Evolutionary conservation across 768 basidiomycete genomes (phyloP).

Genomic region (Boletus vermiculosoides): DNA sequence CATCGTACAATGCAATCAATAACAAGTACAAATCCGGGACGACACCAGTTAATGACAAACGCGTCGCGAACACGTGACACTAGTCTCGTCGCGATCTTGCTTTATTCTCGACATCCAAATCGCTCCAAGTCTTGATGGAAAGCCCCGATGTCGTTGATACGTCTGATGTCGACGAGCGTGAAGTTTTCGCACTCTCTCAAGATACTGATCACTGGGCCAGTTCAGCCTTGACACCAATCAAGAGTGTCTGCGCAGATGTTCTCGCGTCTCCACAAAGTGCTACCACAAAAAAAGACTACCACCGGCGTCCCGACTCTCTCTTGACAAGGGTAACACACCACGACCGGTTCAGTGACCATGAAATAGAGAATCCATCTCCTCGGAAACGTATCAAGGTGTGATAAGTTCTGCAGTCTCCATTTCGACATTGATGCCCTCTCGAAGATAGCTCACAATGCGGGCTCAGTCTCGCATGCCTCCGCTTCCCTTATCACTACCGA

Average conservation of each 20-base stretch:
- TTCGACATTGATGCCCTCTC: conserved; percentile 10
- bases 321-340: not conserved
- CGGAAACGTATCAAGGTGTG: conserved; percentile 40
- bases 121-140: conserved; percentile 16
- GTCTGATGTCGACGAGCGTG: conserved; percentile 61
- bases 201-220: not conserved
- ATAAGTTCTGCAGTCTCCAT: not conserved
- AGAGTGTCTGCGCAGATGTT: not conserved
- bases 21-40: too few species aligned
- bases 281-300: not conserved
- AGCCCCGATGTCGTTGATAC: conserved; percentile 53
- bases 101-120: not conserved
- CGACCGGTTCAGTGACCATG: conserved; percentile 6
- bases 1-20: not conserved
- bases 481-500: not conserved
- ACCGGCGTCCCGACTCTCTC: not conserved
- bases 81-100: not conserved
- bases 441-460: conserved; percentile 20
- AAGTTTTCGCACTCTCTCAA: conserved; percentile 34
- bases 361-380: conserved; percentile 28
- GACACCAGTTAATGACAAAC: not conserved
- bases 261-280: conserved; percentile 3
- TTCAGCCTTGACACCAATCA: not conserved
- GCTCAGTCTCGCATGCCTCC: not conserved
- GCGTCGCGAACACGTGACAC: conserved; percentile 22